These are phyloP conservation scores for Elaeagnus macrophylla DNA, from an alignment of 306 rosid species.

Conservation along the genomic window DNA sequence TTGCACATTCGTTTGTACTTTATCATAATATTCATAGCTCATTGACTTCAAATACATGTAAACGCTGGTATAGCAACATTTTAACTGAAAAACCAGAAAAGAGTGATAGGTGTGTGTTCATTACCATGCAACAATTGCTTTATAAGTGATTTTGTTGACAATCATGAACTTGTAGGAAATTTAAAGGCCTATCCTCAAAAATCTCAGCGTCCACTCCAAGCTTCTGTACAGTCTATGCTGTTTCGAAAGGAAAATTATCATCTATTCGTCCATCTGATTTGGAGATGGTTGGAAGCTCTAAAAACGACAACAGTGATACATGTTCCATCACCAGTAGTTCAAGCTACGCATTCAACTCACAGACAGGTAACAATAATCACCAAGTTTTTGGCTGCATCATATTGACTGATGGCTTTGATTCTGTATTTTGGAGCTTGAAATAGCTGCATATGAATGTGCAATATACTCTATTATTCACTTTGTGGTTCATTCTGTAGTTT, in stretches of 20 bases:
- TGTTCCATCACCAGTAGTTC: slow-evolving; percentile 49
- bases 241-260: slow-evolving; percentile 71
- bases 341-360: slow-evolving; percentile 43
- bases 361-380: slow-evolving; percentile 39
- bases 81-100: too few species aligned
- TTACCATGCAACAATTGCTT: too few species aligned
- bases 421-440: too few species aligned
- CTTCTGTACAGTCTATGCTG: slow-evolving; percentile 69
- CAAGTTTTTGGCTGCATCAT: slow-evolving; percentile 14
- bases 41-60: too few species aligned
- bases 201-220: slow-evolving; percentile 59
- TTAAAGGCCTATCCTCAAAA: slow-evolving; percentile 49
- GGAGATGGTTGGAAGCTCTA: slow-evolving; percentile 30
- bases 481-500: too few species aligned
- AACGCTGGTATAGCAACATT: too few species aligned
- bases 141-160: too few species aligned
- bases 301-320: slow-evolving; percentile 48
- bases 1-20: too few species aligned
- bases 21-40: too few species aligned
- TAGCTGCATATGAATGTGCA: too few species aligned
- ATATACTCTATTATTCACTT: too few species aligned
- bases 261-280: slow-evolving; percentile 51
- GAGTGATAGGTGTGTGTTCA: too few species aligned
- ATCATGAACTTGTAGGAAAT: slow-evolving; percentile 44
- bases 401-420: not conserved